Conservation (phyloP, 805 yeast genomes). For the Yamadazyma paraphyllophila region DNA sequence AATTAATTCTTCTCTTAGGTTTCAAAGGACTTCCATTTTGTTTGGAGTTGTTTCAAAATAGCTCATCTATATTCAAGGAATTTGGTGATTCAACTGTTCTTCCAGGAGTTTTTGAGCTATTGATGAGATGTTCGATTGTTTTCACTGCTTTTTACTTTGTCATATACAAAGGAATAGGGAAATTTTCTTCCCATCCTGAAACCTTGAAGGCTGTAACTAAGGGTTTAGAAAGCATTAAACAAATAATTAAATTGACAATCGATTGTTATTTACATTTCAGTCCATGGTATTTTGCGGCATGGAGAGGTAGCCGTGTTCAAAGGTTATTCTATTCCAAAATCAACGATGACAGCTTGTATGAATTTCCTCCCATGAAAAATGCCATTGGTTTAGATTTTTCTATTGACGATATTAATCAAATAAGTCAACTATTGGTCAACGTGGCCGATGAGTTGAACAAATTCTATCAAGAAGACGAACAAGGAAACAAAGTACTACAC, state of each 20-base stretch:
- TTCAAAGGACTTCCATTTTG: conserved; percentile 33
- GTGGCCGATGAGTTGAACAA: neutral
- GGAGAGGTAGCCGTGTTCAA: conserved; percentile 61
- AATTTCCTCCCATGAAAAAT: neutral
- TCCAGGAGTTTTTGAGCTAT: conserved; percentile 28
- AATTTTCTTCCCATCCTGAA: neutral
- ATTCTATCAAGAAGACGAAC: neutral
- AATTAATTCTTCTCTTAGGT: conserved; percentile 22
- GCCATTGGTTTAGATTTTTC: neutral
- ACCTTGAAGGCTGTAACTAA: neutral
- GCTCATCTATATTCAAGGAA: conserved; percentile 29
- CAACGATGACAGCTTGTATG: neutral
- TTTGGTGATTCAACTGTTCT: conserved; percentile 38
- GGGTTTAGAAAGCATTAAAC: neutral
- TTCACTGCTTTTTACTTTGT: conserved; percentile 22
- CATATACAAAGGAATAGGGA: conserved; percentile 7
- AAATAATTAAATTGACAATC: neutral
- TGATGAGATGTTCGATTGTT: conserved; percentile 26
- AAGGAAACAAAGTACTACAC: neutral
- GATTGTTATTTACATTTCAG: conserved; percentile 32
- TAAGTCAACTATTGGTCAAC: neutral
- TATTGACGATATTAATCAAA: neutral
- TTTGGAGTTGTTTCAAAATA: conserved; percentile 28
- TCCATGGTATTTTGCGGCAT: conserved; percentile 59
- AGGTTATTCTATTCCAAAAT: conserved; percentile 1